Evolutionary conservation across 768 basidiomycete species (phyloP).

Genomic region (Amanita rubescens): DNA sequence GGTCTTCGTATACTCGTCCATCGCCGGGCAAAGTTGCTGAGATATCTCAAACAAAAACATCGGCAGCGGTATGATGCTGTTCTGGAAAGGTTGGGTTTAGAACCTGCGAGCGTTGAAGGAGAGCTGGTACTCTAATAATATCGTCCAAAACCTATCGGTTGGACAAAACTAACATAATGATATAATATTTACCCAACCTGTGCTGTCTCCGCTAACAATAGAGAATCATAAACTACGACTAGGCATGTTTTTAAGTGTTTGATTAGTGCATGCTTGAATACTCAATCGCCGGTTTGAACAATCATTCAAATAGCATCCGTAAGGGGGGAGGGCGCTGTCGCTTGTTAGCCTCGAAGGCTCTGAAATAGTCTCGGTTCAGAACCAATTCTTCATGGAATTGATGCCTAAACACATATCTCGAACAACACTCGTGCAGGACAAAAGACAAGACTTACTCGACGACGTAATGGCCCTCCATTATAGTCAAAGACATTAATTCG

Average conservation of each 20-base stretch:
- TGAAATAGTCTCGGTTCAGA: slow-evolving; percentile 23
- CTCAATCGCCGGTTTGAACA: background rate
- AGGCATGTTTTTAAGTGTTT: background rate
- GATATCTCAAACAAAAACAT: slow-evolving; percentile 63
- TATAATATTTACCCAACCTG: no score
- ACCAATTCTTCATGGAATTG: slow-evolving; percentile 6
- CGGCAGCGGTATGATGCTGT: slow-evolving; percentile 67
- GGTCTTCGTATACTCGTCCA: slow-evolving; percentile 76
- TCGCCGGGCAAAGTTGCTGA: slow-evolving; percentile 73
- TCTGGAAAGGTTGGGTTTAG: slow-evolving; percentile 69
- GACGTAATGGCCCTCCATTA: slow-evolving; percentile 26
- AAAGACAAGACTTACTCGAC: slow-evolving; percentile 11
- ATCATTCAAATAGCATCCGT: background rate
- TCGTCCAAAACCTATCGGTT: background rate
- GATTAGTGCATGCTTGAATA: background rate
- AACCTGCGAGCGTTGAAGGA: slow-evolving; percentile 78
- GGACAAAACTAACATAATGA: background rate
- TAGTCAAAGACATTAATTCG: slow-evolving; percentile 18
- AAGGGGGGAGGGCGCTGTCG: background rate
- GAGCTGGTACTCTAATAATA: slow-evolving; percentile 56
- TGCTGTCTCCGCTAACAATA: no score
- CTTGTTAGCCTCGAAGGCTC: slow-evolving; percentile 17
- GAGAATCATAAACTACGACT: background rate
- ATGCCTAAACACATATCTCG: background rate
- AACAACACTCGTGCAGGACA: background rate